Evolutionary conservation across 176 grass and related monocot species (phyloP), one percentile per base, ranked within the genome.

Genomic region (Hyparrhenia diplandra): DNA sequence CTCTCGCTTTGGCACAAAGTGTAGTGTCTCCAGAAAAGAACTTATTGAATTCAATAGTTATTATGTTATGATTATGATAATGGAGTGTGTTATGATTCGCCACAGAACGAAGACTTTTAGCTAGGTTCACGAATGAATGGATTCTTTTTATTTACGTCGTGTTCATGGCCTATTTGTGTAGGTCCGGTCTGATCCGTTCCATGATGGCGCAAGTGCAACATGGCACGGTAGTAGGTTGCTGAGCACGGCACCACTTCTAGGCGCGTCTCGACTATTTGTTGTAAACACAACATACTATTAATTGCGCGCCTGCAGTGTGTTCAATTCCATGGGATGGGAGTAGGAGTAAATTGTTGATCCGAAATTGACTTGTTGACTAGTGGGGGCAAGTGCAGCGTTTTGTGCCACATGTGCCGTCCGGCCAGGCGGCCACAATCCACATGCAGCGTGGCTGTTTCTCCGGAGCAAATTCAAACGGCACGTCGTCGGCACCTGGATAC

Each of bases 171-270:
- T 46, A 11, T 66, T 46, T 37, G 9, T 7, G 27, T 81, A 71
- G 82, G 77, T 3, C 77, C 82, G 35, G 51, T 81, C 77, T 76
- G 64, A 89, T 89, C 82, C 43, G 75, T 37, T 17, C 14, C 23
- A 24, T 80, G 70, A 69, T 64, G 73, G 79, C 18, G 75, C 75
- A 31, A 29, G 76, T 17, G 68, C 81, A 67, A 71, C 69, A 41
- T 65, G 87, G 41, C 73, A 47, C 45, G 13, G n/a, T n/a, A n/a
- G 46, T 25, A 17, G 41, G 18, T 20, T 6, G 51, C 6, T 27
- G 39, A 75, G 69, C 51, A 63, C 40, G 69, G 40, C 49, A 30
- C 6, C 10, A 8, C 13, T 40, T 5, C 12, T 16, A 41, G 54
- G 8, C 13, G 6, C 69, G 32, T 75, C 51, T 42, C 60, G 10